Evolutionary conservation across 1,139 yeast genomes (phyloP), one percentile per base, ranked within the genome.

Genomic region (Spencermartinsiella ligniputridi): DNA sequence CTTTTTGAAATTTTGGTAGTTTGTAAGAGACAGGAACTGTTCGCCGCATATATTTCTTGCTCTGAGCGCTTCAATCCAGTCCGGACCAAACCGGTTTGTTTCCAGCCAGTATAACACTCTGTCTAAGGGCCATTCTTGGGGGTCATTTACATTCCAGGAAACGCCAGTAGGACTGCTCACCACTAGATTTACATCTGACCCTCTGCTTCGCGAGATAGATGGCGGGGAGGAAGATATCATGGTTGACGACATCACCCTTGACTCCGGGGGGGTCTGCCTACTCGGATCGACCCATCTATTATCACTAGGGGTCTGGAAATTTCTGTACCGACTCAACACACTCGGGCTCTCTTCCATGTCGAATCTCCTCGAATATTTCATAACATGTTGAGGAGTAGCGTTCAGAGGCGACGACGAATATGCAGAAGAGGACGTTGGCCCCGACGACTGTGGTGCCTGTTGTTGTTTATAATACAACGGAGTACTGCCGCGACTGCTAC

Each of bases 51-150:
- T 71, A 46, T 79, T 79, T 51, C 81, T 75, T 38, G 72, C 70
- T 30, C 68, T 68, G 60, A 88, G 84, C 9, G 82, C 74, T 9
- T 72, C 77, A 24, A 75, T 70, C 96, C 96, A 89, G 11, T 82
- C 72, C 3, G 73, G 75, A 51, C 85, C 84, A 63, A 89, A 89
- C 27, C 76, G 74, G 59, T 88, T 75, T 17, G 62, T 55, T 13
- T 76, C 82, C 22, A 89, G 70, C 95, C 96, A 89, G 38, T 67
- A 61, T 0, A 74, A 48, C 0, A 88, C 94, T 44, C 84, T 71
- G 13, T 74, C 77, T 53, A 78, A 69, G 3, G 83, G 78, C 97
- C 97, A 88, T 45, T 75, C 78, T 2, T 65, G 67, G 0, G 70
- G 66, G 39, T 65, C 66, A 13, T 46, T 51, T 3, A 59, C 59